phyloP scores from a whole-genome alignment of 371 early-diverging fungal genomes.

The Mortierella sp. region DNA sequence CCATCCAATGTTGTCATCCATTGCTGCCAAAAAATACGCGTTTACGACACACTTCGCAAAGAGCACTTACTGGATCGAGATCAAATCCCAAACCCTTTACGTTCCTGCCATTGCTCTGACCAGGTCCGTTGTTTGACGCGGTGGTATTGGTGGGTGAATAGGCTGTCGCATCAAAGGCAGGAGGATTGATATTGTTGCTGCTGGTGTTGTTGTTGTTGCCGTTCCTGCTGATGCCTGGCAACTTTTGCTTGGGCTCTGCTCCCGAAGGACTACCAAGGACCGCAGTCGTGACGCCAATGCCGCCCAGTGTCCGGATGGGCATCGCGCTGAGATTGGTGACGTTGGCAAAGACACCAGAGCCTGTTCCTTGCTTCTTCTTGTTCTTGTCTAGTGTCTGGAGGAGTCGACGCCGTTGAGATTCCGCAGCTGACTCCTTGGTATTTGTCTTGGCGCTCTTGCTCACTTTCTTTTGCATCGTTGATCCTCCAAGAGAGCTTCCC shows the following conservation, averaged over 20 bases:
- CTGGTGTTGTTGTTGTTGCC: background rate
- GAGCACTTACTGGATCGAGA: slow-evolving; percentile 28
- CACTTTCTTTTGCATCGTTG: slow-evolving; percentile 25
- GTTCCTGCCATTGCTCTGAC: slow-evolving; percentile 21
- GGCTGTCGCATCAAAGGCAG: background rate
- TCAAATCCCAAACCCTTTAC: slow-evolving; percentile 31
- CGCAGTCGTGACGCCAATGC: slow-evolving; percentile 19
- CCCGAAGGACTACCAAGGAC: slow-evolving; percentile 17
- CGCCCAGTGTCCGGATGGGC: slow-evolving; percentile 48
- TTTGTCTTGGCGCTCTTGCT: slow-evolving; percentile 12
- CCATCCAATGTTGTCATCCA: background rate
- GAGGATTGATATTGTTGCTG: slow-evolving; percentile 6
- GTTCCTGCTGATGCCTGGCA: slow-evolving; percentile 41
- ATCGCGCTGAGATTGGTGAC: slow-evolving; percentile 33
- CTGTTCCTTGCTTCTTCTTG: slow-evolving; percentile 39
- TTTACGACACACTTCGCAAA: background rate
- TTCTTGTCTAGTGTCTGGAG: slow-evolving; percentile 42
- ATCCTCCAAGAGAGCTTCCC: slow-evolving; percentile 36
- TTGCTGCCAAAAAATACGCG: background rate
- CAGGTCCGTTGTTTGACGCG: slow-evolving; percentile 11
- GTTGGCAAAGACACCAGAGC: slow-evolving; percentile 16
- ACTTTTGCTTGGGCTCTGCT: slow-evolving; percentile 36
- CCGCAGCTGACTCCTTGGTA: slow-evolving; percentile 32
- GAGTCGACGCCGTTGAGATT: slow-evolving; percentile 44
- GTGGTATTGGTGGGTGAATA: slow-evolving; percentile 4